Percentiles rank a stretch among this genome's conserved stretches.
Evolutionary conservation across 495 filamentous ascomycete species (phyloP).

Genomic region (Xylaria bambusicola): DNA sequence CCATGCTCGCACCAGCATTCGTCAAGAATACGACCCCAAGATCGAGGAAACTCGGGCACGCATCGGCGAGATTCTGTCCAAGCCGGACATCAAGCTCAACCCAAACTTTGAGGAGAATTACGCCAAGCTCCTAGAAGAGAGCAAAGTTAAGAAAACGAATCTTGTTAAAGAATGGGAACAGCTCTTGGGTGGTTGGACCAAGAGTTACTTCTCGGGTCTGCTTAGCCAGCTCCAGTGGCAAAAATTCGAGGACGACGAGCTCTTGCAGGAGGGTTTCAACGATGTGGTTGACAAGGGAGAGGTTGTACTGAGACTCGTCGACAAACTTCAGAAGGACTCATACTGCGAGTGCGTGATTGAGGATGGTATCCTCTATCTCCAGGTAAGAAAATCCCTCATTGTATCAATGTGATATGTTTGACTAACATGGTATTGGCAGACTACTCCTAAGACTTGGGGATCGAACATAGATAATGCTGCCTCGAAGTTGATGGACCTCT

Average conservation of each 20-base stretch:
- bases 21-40: conserved; percentile 44
- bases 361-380: conserved; percentile 45
- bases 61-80: conserved; percentile 42
- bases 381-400: conserved; percentile 30
- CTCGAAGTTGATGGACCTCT: neutral
- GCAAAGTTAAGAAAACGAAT: conserved; percentile 23
- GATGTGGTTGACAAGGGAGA: conserved; percentile 44
- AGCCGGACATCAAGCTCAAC: conserved; percentile 41
- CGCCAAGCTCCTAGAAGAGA: conserved; percentile 44
- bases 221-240: conserved; percentile 33
- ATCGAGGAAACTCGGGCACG: conserved; percentile 37
- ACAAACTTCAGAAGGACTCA: conserved; percentile 42
- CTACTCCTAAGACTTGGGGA: conserved; percentile 22
- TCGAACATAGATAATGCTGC: conserved; percentile 8
- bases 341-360: conserved; percentile 48
- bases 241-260: conserved; percentile 50
- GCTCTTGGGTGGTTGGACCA: conserved; percentile 37
- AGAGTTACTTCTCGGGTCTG: conserved; percentile 45
- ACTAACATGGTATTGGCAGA: conserved; percentile 16
- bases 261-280: conserved; percentile 48
- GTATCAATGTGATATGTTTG: neutral
- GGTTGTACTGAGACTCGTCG: conserved; percentile 48
- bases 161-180: conserved; percentile 47
- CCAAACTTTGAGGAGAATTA: conserved; percentile 52
- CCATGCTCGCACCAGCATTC: conserved; percentile 44